Percentiles rank a stretch among this genome's conserved stretches.
These are phyloP conservation scores for Monosporozyma aquatica DNA, from an alignment of 805 yeast species.

Conservation along the genomic window DNA sequence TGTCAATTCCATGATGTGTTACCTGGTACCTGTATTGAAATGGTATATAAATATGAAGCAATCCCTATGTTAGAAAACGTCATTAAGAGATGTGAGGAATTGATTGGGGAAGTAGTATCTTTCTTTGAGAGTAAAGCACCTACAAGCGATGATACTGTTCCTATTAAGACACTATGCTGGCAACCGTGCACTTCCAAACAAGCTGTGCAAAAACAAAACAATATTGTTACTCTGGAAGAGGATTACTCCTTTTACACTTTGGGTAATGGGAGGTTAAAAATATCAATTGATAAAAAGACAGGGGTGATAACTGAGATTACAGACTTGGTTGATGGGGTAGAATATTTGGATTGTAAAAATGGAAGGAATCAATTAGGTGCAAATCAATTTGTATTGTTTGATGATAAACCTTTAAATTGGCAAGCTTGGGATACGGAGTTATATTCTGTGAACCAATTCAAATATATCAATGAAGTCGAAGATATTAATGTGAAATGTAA, in stretches of 20 bases:
- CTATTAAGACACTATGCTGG: conserved; percentile 57
- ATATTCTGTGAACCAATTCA: conserved; percentile 67
- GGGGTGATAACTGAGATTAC: conserved; percentile 54
- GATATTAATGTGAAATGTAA: conserved; percentile 32
- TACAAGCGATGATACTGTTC: not conserved
- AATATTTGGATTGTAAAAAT: conserved; percentile 51
- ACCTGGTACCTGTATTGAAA: conserved; percentile 92
- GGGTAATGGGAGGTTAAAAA: conserved; percentile 53
- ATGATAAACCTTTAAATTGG: conserved; percentile 84
- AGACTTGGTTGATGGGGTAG: conserved; percentile 52
- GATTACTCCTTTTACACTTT: conserved; percentile 23
- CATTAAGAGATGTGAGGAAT: conserved; percentile 40
- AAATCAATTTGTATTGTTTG: conserved; percentile 71
- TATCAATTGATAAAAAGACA: conserved; percentile 44
- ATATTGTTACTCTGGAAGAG: not conserved
- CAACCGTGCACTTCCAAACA: not conserved
- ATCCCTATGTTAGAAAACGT: conserved; percentile 63
- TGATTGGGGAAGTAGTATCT: conserved; percentile 45
- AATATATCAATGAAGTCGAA: conserved; percentile 34
- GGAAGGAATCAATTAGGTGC: conserved; percentile 57
- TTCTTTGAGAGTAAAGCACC: conserved; percentile 30
- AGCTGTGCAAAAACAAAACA: not conserved
- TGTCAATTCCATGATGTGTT: conserved; percentile 98
- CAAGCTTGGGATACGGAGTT: conserved; percentile 98
- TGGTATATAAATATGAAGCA: conserved; percentile 85